phyloP scores from a whole-genome alignment of 176 grass and related monocot species.

The Lolium multiflorum region DNA sequence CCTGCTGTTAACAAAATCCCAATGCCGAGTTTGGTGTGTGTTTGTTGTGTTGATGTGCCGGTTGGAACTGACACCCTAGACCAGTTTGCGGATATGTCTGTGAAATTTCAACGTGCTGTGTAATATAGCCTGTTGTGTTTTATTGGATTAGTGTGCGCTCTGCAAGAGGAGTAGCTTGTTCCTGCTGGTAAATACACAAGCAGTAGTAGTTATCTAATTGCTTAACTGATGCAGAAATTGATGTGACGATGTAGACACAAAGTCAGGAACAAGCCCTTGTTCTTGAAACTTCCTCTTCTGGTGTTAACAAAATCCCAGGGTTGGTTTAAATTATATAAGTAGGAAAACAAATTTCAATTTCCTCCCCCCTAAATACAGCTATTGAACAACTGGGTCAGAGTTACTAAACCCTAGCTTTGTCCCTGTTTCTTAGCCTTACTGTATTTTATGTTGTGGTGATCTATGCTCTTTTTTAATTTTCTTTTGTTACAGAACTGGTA shows the following conservation, averaged over 20 bases:
- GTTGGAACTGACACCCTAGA: not conserved
- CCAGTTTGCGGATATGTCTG: too few relatives aligned
- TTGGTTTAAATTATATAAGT: not conserved
- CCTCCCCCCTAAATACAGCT: not conserved
- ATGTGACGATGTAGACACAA: not conserved
- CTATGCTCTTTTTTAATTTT: not conserved
- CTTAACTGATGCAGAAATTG: not conserved
- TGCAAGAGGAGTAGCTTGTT: not conserved
- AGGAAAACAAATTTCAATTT: not conserved
- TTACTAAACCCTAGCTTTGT: slow-evolving; percentile 6
- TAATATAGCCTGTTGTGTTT: too few relatives aligned
- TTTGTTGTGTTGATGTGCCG: not conserved
- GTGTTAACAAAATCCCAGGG: not conserved
- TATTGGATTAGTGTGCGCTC: too few relatives aligned
- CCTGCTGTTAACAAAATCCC: too few relatives aligned
- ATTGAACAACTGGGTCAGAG: not conserved
- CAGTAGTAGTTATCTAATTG: not conserved
- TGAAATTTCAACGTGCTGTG: too few relatives aligned
- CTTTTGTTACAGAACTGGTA: too few relatives aligned
- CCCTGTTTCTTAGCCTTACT: not conserved
- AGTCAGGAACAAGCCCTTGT: not conserved
- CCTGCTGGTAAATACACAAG: not conserved
- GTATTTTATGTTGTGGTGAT: slow-evolving; percentile 6
- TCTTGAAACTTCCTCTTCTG: not conserved
- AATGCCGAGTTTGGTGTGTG: not conserved